Conservation (phyloP, 2,329 filamentous ascomycete species). For the Xylaria sp. region DNA sequence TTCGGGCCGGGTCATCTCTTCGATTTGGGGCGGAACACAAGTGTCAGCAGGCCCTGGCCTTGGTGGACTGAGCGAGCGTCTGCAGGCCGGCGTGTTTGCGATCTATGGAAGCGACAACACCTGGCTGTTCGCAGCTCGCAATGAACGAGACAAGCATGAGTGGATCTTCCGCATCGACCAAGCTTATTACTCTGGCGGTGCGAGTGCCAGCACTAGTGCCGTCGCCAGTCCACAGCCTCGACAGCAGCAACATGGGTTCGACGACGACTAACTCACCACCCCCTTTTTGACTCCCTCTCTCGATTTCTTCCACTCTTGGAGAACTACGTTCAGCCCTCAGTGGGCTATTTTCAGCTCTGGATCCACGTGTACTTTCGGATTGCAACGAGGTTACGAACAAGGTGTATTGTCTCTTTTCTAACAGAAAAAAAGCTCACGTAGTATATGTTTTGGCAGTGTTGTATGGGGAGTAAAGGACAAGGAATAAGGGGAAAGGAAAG, state of each 20-base stretch:
- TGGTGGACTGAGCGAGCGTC: slow-evolving; percentile 51
- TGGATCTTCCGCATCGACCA: slow-evolving; percentile 97
- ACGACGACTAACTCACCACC: neutral
- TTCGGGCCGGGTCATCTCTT: slow-evolving; percentile 50
- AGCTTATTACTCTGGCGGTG: slow-evolving; percentile 52
- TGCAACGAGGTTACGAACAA: slow-evolving; percentile 15
- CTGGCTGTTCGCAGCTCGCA: slow-evolving; percentile 86
- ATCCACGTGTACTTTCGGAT: slow-evolving; percentile 6
- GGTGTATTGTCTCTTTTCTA: no score
- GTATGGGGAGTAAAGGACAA: no score
- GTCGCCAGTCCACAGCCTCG: neutral
- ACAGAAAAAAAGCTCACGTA: slow-evolving; percentile 7
- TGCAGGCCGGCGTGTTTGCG: slow-evolving; percentile 76
- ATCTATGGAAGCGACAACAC: slow-evolving; percentile 93
- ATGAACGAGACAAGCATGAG: slow-evolving; percentile 87
- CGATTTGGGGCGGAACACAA: slow-evolving; percentile 48
- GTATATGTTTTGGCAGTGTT: slow-evolving; percentile 6
- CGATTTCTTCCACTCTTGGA: neutral
- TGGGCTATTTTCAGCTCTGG: neutral
- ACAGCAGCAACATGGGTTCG: neutral
- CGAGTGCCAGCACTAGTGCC: slow-evolving; percentile 32
- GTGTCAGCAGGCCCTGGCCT: slow-evolving; percentile 43
- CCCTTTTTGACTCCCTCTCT: neutral
- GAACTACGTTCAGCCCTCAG: neutral
- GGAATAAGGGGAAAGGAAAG: no score